Conservation (phyloP, 345 rosid genomes). For the Heritiera littoralis region DNA sequence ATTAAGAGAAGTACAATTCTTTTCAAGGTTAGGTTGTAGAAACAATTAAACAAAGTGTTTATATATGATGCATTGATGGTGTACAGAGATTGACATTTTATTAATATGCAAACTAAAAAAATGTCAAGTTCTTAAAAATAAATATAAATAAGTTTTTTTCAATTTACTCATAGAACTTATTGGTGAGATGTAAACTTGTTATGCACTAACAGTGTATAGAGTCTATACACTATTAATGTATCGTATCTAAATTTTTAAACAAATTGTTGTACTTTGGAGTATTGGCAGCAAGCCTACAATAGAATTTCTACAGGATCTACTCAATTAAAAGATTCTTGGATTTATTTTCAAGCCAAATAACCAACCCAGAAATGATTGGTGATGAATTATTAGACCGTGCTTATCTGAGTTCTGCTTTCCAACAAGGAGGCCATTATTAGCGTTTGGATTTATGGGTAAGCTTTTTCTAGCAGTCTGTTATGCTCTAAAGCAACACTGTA, state of each 20-base stretch:
- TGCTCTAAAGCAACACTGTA: constrained; percentile 16
- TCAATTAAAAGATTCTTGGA: not conserved
- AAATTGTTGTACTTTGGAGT: constrained; percentile 7
- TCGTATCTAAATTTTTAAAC: not conserved
- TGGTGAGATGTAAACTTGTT: too few relatives aligned
- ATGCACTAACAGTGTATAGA: too few relatives aligned
- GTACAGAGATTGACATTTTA: too few relatives aligned
- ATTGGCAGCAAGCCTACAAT: constrained; percentile 1
- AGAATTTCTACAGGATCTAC: constrained; percentile 1
- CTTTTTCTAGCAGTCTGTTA: constrained; percentile 13
- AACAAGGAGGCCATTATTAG: constrained; percentile 27
- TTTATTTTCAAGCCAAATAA: not conserved
- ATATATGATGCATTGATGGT: too few relatives aligned
- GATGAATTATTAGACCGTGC: constrained; percentile 30
- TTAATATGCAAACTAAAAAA: too few relatives aligned
- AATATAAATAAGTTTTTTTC: too few relatives aligned
- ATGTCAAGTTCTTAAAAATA: too few relatives aligned
- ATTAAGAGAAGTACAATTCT: constrained; percentile 1
- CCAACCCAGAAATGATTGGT: constrained; percentile 26
- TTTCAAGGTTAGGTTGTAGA: not conserved
- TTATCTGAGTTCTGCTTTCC: constrained; percentile 26
- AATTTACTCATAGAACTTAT: too few relatives aligned
- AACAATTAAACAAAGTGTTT: not conserved
- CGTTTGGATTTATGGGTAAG: constrained; percentile 24
- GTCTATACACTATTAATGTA: too few relatives aligned